phyloP scores from a whole-genome alignment of 1,284 basidiomycete genomes.

The Malassezia sympodialis region DNA sequence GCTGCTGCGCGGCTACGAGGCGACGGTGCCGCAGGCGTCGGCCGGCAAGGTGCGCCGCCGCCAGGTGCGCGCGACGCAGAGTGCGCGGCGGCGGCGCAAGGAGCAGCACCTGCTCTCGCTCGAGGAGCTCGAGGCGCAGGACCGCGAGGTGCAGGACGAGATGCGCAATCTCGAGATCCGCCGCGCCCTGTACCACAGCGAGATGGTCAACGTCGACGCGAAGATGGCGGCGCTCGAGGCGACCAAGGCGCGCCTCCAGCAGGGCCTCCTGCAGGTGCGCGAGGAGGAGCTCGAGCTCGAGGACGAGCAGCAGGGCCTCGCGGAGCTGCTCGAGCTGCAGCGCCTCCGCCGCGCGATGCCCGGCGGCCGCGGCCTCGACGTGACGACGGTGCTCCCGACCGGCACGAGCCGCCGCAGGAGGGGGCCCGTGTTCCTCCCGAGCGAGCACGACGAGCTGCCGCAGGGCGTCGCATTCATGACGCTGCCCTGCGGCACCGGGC shows the following conservation, averaged over 20 bases:
- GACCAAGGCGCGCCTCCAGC: conserved; percentile 69
- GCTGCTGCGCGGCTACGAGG: conserved; percentile 44
- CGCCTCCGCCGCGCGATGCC: conserved; percentile 41
- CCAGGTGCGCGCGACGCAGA: conserved; percentile 22
- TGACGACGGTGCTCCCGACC: conserved; percentile 21
- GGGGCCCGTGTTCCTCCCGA: conserved; percentile 79
- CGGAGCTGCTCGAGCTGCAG: conserved; percentile 38
- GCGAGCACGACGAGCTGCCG: conserved; percentile 91
- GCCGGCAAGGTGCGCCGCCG: conserved; percentile 32
- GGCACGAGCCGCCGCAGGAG: conserved; percentile 30
- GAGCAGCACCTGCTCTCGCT: conserved; percentile 20
- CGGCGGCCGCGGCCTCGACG: conserved; percentile 36
- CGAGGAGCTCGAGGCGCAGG: conserved; percentile 40
- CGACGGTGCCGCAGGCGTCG: conserved; percentile 37
- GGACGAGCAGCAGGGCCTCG: conserved; percentile 55
- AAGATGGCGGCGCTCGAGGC: conserved; percentile 61
- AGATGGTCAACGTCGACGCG: conserved; percentile 29
- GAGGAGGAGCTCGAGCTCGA: conserved; percentile 93
- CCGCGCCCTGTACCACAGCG: conserved; percentile 25
- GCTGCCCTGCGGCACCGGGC: conserved; percentile 65
- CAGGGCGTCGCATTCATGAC: conserved; percentile 95
- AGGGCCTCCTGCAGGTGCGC: conserved; percentile 72
- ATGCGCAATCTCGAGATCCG: conserved; percentile 35
- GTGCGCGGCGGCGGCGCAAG: conserved; percentile 11
- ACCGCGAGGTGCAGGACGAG: conserved; percentile 37